phyloP scores from a whole-genome alignment of 345 rosid species.

The Populus alba region DNA sequence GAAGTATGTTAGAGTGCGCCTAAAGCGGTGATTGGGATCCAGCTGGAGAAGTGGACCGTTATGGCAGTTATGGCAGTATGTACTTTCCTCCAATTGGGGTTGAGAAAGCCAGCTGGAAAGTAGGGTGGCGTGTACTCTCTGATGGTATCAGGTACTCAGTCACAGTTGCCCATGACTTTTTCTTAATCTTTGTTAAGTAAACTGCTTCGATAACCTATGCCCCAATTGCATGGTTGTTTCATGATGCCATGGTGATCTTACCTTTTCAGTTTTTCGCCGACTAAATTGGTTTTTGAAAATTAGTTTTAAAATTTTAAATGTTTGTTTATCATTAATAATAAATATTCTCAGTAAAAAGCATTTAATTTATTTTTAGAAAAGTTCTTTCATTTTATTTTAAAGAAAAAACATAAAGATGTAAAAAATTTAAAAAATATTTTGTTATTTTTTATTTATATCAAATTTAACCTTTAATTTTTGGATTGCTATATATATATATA shows the following conservation, averaged over 20 bases:
- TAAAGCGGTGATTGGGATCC: conserved; percentile 39
- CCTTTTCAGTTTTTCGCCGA: background rate
- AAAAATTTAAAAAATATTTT: too few relatives aligned
- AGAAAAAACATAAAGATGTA: too few relatives aligned
- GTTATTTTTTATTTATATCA: too few relatives aligned
- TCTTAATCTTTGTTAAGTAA: background rate
- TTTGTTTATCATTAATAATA: too few relatives aligned
- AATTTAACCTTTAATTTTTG: too few relatives aligned
- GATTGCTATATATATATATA: too few relatives aligned
- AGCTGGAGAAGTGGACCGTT: conserved; percentile 71
- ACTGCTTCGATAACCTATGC: background rate
- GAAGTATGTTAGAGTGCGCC: background rate
- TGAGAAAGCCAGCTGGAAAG: conserved; percentile 49
- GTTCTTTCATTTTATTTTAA: too few relatives aligned
- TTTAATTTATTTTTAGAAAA: too few relatives aligned
- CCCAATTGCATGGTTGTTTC: background rate
- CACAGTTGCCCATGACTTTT: background rate
- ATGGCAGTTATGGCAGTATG: conserved; percentile 33
- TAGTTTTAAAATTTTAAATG: too few relatives aligned
- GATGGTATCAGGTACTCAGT: background rate
- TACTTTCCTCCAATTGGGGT: conserved; percentile 25
- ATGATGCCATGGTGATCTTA: background rate
- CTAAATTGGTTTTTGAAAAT: too few relatives aligned
- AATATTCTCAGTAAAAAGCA: too few relatives aligned
- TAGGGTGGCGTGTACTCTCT: background rate